phyloP scores from a whole-genome alignment of 805 yeast species.

The Barnettozyma californica region DNA sequence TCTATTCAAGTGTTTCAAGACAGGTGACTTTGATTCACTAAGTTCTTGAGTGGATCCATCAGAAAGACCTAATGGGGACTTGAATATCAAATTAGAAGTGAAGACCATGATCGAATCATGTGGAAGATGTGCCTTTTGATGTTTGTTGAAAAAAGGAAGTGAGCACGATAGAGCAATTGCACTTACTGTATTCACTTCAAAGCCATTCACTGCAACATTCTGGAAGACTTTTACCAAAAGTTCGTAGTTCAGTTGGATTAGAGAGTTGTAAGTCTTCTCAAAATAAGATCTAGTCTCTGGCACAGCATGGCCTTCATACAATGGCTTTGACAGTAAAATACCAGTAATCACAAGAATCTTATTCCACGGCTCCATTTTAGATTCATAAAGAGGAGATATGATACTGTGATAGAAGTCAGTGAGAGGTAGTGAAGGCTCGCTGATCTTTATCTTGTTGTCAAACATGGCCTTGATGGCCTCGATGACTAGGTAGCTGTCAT shows the following conservation, averaged over 20 bases:
- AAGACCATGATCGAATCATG: constrained; percentile 17
- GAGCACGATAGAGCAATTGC: constrained; percentile 18
- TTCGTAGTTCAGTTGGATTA: constrained; percentile 27
- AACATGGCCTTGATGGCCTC: constrained; percentile 42
- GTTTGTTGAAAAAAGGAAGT: constrained; percentile 13
- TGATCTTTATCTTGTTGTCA: constrained; percentile 38
- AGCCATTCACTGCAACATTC: constrained; percentile 14
- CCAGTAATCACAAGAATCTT: constrained; percentile 41
- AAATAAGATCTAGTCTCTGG: constrained; percentile 32
- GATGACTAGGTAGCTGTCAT: constrained; percentile 34
- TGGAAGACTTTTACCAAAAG: constrained; percentile 17
- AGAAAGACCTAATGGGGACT: constrained; percentile 18
- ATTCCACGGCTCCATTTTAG: constrained; percentile 36
- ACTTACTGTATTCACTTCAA: constrained; percentile 18
- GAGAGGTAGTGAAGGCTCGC: constrained; percentile 39
- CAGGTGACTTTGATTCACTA: constrained; percentile 29
- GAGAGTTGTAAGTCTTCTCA: constrained; percentile 30
- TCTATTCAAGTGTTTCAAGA: constrained; percentile 42
- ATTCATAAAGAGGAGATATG: constrained; percentile 27
- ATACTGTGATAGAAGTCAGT: constrained; percentile 34
- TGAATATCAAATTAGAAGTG: constrained; percentile 17
- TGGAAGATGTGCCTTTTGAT: constrained; percentile 17
- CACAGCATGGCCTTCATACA: constrained; percentile 29
- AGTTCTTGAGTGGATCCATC: constrained; percentile 5
- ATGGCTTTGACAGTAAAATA: constrained; percentile 30